A percentile compares a stretch with the other conserved stretches of the same genome.
These are phyloP conservation scores for Turnera subulata DNA, from an alignment of 345 rosid species.

Conservation along the genomic window DNA sequence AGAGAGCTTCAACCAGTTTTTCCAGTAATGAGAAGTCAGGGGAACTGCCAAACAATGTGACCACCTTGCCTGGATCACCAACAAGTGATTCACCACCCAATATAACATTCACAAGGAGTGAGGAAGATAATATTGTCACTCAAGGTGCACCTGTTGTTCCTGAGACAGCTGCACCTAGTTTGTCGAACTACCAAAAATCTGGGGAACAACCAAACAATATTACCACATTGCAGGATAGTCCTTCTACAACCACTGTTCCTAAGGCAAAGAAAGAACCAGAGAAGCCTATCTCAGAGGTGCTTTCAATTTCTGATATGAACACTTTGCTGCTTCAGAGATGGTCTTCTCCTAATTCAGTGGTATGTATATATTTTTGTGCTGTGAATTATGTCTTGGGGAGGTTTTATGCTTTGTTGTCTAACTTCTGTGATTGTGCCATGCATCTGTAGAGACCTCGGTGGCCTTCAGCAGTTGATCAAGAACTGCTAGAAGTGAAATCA, in stretches of 20 bases:
- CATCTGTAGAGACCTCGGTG: constrained; percentile 50
- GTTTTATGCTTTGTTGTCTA: background rate
- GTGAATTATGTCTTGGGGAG: constrained; percentile 3
- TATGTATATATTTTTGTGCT: constrained; percentile 25
- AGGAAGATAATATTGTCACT: constrained; percentile 8
- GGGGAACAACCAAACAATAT: constrained; percentile 25
- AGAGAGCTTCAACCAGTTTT: constrained; percentile 11
- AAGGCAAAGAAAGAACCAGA: constrained; percentile 31
- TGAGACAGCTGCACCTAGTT: constrained; percentile 12
- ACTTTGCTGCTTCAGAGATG: constrained; percentile 50
- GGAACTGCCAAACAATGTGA: constrained; percentile 15
- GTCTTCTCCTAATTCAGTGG: constrained; percentile 43
- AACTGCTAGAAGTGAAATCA: constrained; percentile 50
- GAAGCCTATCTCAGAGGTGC: constrained; percentile 33
- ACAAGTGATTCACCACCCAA: constrained; percentile 23
- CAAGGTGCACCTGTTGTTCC: constrained; percentile 21
- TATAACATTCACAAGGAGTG: constrained; percentile 13
- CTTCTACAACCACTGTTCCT: constrained; percentile 21
- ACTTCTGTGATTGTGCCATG: constrained; percentile 10
- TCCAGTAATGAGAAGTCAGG: constrained; percentile 25
- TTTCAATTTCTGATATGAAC: constrained; percentile 69
- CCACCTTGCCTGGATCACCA: background rate
- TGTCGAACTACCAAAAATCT: constrained; percentile 20
- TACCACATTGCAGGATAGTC: constrained; percentile 9
- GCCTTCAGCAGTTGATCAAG: constrained; percentile 57